Conservation (phyloP, 73 alveolate genomes). For the Paramecium pentaurelia region DNA sequence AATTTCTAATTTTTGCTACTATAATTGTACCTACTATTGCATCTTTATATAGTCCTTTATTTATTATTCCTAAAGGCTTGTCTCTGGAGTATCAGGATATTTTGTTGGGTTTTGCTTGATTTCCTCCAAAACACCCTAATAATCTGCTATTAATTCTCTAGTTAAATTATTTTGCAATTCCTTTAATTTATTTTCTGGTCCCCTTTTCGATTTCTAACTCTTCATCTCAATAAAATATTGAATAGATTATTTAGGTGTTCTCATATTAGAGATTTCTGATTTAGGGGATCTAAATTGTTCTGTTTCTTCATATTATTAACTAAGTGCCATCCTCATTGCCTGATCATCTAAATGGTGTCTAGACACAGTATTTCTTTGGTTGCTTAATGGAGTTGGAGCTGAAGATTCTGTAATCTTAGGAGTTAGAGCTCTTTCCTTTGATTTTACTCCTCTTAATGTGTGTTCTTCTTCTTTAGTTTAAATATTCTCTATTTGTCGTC, state of each 20-base stretch:
- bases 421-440: conserved; percentile 37
- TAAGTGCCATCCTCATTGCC: conserved; percentile 45
- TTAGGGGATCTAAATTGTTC: background rate
- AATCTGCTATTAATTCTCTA: background rate
- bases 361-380: background rate
- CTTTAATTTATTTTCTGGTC: background rate
- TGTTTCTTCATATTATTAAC: conserved; percentile 29
- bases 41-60: background rate
- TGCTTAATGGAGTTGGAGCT: background rate
- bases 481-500: background rate
- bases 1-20: background rate
- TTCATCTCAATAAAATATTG: conserved; percentile 14
- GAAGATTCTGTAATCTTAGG: conserved; percentile 22
- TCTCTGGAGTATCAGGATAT: background rate
- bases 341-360: conserved; percentile 44
- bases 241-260: conserved; percentile 1
- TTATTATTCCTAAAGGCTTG: background rate
- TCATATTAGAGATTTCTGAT: background rate
- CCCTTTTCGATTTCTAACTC: background rate
- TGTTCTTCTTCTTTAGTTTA: background rate
- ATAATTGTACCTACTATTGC: background rate
- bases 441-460: background rate
- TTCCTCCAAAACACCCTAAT: background rate
- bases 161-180: conserved; percentile 3
- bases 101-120: background rate